Percentiles rank a stretch among this genome's conserved stretches.
Conservation (phyloP, 2,329 filamentous ascomycete genomes). For the Lasiodiplodia sp. region DNA sequence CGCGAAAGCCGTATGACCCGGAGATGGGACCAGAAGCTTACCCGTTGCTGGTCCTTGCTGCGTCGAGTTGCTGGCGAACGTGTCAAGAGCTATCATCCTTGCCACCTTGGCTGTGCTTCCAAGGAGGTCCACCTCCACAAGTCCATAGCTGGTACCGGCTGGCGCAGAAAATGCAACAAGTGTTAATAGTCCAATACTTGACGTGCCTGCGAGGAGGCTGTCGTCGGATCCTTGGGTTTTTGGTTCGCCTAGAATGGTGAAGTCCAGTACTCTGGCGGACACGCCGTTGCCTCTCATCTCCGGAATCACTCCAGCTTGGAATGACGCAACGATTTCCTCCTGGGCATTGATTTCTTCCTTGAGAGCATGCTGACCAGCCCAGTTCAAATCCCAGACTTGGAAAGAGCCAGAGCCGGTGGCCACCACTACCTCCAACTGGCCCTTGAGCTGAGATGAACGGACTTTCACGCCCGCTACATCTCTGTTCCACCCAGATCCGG, state of each 20-base stretch:
- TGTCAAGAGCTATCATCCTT: constrained; percentile 71
- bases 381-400: constrained; percentile 87
- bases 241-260: constrained; percentile 66
- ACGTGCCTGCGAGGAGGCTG: constrained; percentile 25
- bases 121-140: constrained; percentile 75
- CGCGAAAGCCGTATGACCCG: constrained; percentile 81
- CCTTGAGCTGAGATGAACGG: constrained; percentile 73
- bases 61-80: constrained; percentile 41
- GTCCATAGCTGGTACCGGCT: constrained; percentile 65
- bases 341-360: constrained; percentile 75
- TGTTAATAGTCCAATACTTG: constrained; percentile 38
- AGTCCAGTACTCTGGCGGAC: constrained; percentile 79
- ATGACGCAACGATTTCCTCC: constrained; percentile 67
- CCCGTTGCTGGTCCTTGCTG: constrained; percentile 43
- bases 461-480: constrained; percentile 83
- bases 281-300: constrained; percentile 58
- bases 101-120: constrained; percentile 63
- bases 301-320: constrained; percentile 63
- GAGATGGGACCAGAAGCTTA: constrained; percentile 75
- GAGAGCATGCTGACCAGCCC: constrained; percentile 81
- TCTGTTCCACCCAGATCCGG: constrained; percentile 72
- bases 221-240: constrained; percentile 58
- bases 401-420: constrained; percentile 79
- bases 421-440: constrained; percentile 84
- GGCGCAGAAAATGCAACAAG: constrained; percentile 44